Evolutionary conservation across 2,329 filamentous ascomycete species (phyloP).

Genomic region (Lasiodiplodia citricola): DNA sequence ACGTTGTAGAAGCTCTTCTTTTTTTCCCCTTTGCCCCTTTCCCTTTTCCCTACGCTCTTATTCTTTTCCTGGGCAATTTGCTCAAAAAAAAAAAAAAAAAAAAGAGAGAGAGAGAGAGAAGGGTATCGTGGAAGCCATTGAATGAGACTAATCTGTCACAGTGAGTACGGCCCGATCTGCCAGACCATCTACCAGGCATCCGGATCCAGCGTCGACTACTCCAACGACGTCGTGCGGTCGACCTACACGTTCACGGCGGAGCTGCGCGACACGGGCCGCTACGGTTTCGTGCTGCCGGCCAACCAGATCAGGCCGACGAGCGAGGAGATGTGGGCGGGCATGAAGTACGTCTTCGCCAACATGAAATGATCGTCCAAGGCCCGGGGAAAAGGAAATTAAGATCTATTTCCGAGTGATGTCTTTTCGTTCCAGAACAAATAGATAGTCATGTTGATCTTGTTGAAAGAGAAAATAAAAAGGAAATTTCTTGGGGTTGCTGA

Average conservation of each 20-base stretch:
- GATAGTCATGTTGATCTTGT: not conserved
- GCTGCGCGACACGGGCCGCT: conserved; percentile 54
- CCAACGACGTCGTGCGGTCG: conserved; percentile 48
- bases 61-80: too few relatives aligned
- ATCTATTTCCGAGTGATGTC: too few relatives aligned
- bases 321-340: conserved; percentile 54
- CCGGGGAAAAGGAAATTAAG: not conserved
- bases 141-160: conserved; percentile 7
- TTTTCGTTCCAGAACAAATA: not conserved
- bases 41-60: not conserved
- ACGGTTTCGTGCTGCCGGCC: conserved; percentile 57
- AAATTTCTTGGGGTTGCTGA: not conserved
- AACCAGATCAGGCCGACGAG: conserved; percentile 54
- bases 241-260: conserved; percentile 57
- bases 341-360: conserved; percentile 5
- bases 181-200: conserved; percentile 65
- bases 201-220: conserved; percentile 53
- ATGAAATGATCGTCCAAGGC: conserved; percentile 23
- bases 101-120: too few relatives aligned
- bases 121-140: not conserved
- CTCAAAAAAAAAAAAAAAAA: too few relatives aligned
- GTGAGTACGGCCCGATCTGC: conserved; percentile 57
- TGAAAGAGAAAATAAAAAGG: not conserved
- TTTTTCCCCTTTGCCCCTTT: not conserved
- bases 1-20: not conserved